Base-by-base conservation (phyloP, 108 stramenopile genomes). In the Craspedostauros australis region DNA sequence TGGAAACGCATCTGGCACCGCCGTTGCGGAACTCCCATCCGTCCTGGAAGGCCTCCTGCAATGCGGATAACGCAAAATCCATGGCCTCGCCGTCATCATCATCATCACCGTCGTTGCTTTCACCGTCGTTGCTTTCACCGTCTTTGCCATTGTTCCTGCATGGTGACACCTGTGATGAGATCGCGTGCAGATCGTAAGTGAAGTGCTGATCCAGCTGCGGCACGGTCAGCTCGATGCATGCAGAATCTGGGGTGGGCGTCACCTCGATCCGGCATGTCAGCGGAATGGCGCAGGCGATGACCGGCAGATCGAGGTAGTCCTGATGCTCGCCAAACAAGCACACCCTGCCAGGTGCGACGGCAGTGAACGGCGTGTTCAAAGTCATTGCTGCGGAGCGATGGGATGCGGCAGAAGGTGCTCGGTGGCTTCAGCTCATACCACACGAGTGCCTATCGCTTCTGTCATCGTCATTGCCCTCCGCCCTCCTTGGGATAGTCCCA, bases 251-350 rank as follows among this genome's bases (percentile, higher is more conserved):
- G 5, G 25, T 6, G 1, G 49, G 34, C 18, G 21, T 36, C 3
- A 63, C 62, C 23, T 61, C 25, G 33, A 57, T 56, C n/a, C 46
- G 34, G 32, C 67, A 46, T 3, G 37, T 24, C 24, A 70, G 33
- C 9, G 69, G 55, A 31, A 62, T 41, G 14, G 69, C 69, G 26
- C 47, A 52, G 0, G 69, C 54, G 39, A 70, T 70, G 14, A 70
- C 69, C 25, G 69, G 69, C 31, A 70, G 42, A 27, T 45, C 39
- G 11, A 70, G 55, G 48, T 70, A 70, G 44, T 70, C 69, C 43
- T 63, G 62, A 48, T 70, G 69, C 32, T 70, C 69, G 29, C 69
- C 69, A 36, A 70, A 70, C 2, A 70, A 41, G 30, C 69, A 70
- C 9, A 70, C 16, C 20, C 69, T 34, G 5, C 61, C 61, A 1